Evolutionary conservation across 495 filamentous ascomycete species (phyloP).

Genomic region (Trichoderma reesei): DNA sequence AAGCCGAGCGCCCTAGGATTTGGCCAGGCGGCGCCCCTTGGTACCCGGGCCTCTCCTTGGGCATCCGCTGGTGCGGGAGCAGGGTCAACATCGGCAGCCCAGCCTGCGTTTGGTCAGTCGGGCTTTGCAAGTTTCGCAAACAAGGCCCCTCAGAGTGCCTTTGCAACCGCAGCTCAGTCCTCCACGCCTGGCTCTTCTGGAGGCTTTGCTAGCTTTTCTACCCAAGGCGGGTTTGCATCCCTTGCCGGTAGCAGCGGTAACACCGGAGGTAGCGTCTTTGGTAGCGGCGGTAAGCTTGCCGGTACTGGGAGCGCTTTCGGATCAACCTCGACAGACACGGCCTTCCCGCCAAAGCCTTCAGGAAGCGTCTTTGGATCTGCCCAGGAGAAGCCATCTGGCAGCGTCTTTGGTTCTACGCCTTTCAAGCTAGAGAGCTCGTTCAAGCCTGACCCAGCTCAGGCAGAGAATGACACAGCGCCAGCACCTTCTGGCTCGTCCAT

Average conservation of each 20-base stretch:
- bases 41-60: conserved; percentile 33
- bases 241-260: conserved; percentile 19
- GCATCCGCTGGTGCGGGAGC: conserved; percentile 14
- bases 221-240: conserved; percentile 46
- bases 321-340: conserved; percentile 20
- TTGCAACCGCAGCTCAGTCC: conserved; percentile 15
- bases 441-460: conserved; percentile 59
- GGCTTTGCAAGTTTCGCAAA: conserved; percentile 20
- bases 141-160: conserved; percentile 17
- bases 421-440: conserved; percentile 77
- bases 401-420: conserved; percentile 45
- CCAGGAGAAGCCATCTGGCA: conserved; percentile 18
- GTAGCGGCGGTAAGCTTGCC: not conserved
- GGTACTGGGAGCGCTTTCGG: not conserved
- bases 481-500: conserved; percentile 32
- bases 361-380: conserved; percentile 18
- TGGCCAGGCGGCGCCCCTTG: conserved; percentile 14
- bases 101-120: conserved; percentile 32
- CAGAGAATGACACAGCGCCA: conserved; percentile 45
- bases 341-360: conserved; percentile 32
- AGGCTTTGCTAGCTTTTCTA: conserved; percentile 53
- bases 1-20: conserved; percentile 29
- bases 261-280: conserved; percentile 15
- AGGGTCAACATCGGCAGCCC: conserved; percentile 19
- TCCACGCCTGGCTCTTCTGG: conserved; percentile 20